Conservation (phyloP, 495 filamentous ascomycete species). For the Penicillium simplicissimum region DNA sequence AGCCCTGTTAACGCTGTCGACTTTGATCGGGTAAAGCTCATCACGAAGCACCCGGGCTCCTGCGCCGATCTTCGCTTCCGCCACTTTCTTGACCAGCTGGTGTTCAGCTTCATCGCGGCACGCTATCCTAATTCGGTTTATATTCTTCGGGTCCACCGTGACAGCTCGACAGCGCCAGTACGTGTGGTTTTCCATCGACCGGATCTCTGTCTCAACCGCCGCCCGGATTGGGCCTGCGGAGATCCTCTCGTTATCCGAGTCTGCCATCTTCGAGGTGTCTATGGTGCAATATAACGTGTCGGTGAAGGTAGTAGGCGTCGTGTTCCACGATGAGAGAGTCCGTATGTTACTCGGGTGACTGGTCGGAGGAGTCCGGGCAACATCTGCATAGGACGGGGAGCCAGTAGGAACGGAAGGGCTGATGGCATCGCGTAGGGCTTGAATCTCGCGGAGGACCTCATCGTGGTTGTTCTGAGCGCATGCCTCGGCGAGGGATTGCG, state of each 20-base stretch:
- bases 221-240: constrained; percentile 27
- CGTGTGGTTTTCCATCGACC: constrained; percentile 21
- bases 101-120: constrained; percentile 10
- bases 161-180: constrained; percentile 34
- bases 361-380: constrained; percentile 22
- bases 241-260: constrained; percentile 24
- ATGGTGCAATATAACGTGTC: constrained; percentile 27
- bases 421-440: constrained; percentile 22
- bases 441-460: constrained; percentile 24
- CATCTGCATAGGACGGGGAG: constrained; percentile 16
- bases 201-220: constrained; percentile 29
- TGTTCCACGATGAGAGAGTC: constrained; percentile 15
- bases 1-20: constrained; percentile 33
- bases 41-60: constrained; percentile 14
- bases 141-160: constrained; percentile 24
- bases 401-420: constrained; percentile 8
- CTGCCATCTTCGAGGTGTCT: constrained; percentile 27
- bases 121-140: constrained; percentile 28
- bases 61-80: constrained; percentile 21
- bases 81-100: constrained; percentile 30
- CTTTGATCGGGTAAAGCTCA: constrained; percentile 36
- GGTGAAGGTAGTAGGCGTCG: constrained; percentile 18
- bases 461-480: constrained; percentile 15
- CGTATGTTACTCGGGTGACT: constrained; percentile 26
- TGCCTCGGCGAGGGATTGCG: constrained; percentile 14